phyloP scores from a whole-genome alignment of 345 rosid genomes.

The Lenwebbia sp. region DNA sequence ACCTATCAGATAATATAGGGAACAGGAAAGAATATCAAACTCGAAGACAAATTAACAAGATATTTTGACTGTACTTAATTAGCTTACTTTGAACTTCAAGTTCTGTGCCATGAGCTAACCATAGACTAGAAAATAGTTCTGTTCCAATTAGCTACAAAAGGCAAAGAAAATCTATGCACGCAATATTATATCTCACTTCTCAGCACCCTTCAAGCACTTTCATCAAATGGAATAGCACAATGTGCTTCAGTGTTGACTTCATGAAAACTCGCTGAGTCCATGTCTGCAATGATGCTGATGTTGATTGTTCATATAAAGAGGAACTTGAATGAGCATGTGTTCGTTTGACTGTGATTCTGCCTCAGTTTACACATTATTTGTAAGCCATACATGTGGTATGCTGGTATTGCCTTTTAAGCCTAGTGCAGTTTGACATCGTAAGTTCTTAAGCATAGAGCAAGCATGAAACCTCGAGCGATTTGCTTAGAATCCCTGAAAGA shows the following conservation, averaged over 20 bases:
- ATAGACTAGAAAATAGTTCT: background rate
- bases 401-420: background rate
- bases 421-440: background rate
- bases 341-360: background rate
- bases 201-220: background rate
- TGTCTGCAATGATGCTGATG: background rate
- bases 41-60: background rate
- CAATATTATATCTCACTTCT: background rate
- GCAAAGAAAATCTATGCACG: background rate
- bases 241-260: background rate
- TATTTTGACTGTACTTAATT: background rate
- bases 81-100: background rate
- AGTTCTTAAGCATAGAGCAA: background rate
- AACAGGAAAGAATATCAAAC: background rate
- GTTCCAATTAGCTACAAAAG: background rate
- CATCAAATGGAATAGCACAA: background rate
- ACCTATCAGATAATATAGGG: conserved; percentile 15
- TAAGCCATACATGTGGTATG: background rate
- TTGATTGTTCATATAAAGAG: background rate
- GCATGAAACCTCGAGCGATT: conserved; percentile 34
- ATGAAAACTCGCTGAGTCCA: background rate
- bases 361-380: background rate
- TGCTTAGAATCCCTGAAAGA: conserved; percentile 50
- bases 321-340: background rate
- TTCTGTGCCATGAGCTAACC: background rate